phyloP scores from a whole-genome alignment of 345 rosid genomes.

The Citrus australasica region DNA sequence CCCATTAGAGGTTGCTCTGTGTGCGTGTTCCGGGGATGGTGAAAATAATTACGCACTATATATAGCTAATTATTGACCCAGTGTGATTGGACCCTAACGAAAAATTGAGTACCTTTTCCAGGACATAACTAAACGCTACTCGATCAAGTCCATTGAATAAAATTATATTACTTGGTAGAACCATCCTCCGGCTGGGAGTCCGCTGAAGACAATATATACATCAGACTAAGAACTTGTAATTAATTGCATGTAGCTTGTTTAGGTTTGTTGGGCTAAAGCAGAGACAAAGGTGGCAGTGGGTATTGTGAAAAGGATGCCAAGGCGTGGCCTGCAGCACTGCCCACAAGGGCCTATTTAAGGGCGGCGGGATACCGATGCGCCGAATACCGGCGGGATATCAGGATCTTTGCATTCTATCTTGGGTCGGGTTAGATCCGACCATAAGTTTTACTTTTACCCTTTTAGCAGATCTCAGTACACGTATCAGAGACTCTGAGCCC shows the following conservation, averaged over 20 bases:
- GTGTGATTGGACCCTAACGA: neutral
- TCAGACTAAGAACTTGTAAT: neutral
- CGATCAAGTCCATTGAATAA: neutral
- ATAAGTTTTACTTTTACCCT: neutral
- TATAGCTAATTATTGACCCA: neutral
- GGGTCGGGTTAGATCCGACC: slow-evolving; percentile 14
- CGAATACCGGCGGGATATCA: slow-evolving; percentile 16
- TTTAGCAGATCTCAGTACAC: neutral
- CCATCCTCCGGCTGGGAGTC: too few species aligned
- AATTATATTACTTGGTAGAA: neutral
- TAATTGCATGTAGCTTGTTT: neutral
- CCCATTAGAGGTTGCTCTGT: neutral
- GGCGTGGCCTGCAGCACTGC: slow-evolving; percentile 16
- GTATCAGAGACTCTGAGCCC: too few species aligned
- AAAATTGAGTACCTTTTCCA: neutral
- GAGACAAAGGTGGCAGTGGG: slow-evolving; percentile 15
- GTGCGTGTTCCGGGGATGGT: neutral
- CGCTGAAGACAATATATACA: neutral
- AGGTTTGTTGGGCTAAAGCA: slow-evolving; percentile 8
- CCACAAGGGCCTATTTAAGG: slow-evolving; percentile 1
- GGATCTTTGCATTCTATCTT: neutral
- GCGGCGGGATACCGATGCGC: slow-evolving; percentile 18
- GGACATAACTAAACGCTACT: neutral
- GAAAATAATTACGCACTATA: neutral
- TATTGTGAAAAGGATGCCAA: neutral